Evolutionary conservation across 140 eudicot genomes (phyloP).

Genomic region (Bidens hawaiensis): DNA sequence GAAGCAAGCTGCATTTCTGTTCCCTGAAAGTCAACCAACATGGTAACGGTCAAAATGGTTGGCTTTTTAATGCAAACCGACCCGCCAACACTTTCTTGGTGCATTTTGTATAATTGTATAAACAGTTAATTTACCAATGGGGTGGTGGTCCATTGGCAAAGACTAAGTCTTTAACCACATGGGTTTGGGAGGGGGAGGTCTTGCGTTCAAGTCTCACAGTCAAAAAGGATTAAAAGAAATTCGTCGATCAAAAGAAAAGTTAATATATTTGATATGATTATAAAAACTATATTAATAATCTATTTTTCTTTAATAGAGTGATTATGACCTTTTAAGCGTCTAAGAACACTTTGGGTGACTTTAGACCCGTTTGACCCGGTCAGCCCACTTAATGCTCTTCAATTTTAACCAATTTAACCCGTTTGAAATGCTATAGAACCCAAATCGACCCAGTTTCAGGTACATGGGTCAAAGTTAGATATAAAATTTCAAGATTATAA

Average conservation of each 20-base stretch:
- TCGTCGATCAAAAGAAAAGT: too few species aligned
- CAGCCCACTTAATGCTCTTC: background rate
- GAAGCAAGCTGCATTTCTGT: conserved; percentile 93
- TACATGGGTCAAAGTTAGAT: background rate
- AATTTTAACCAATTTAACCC: background rate
- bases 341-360: background rate
- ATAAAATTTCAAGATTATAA: background rate
- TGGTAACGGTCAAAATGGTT: background rate
- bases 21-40: conserved; percentile 46
- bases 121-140: background rate
- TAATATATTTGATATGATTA: background rate
- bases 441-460: background rate
- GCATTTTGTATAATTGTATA: background rate
- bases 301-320: background rate
- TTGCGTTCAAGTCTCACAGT: too few species aligned
- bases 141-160: too few species aligned
- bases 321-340: background rate
- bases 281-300: background rate
- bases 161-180: too few species aligned
- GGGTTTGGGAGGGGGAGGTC: too few species aligned
- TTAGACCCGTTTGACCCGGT: background rate
- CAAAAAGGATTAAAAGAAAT: too few species aligned
- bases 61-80: background rate
- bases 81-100: background rate
- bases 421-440: background rate